Conservation (phyloP, 495 filamentous ascomycete genomes). For the Tuber magnatum region DNA sequence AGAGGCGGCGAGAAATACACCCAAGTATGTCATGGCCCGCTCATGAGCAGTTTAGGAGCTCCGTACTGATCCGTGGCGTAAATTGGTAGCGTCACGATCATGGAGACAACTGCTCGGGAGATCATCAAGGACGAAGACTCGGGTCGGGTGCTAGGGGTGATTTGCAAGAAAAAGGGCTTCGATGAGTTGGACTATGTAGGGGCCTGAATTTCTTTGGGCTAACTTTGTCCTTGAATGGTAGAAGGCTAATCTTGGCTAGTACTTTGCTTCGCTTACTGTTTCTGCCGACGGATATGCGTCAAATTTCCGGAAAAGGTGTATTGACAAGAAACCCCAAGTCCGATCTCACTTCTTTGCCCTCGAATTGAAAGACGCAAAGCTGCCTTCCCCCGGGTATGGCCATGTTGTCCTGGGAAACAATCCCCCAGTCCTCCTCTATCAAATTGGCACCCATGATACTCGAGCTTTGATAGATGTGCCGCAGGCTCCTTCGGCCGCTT, state of each 20-base stretch:
- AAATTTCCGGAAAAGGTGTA: constrained; percentile 78
- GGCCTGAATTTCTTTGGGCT: not conserved
- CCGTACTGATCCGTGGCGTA: constrained; percentile 20
- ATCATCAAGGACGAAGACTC: constrained; percentile 45
- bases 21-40: constrained; percentile 42
- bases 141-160: constrained; percentile 43
- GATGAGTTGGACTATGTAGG: constrained; percentile 39
- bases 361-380: constrained; percentile 76
- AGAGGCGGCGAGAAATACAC: constrained; percentile 45
- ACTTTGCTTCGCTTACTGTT: constrained; percentile 79
- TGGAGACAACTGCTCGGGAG: constrained; percentile 48
- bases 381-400: constrained; percentile 66
- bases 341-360: constrained; percentile 83
- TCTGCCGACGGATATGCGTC: constrained; percentile 90
- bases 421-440: constrained; percentile 83
- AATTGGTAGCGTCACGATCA: constrained; percentile 45
- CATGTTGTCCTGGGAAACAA: constrained; percentile 79
- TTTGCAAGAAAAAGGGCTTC: constrained; percentile 30
- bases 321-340: constrained; percentile 59
- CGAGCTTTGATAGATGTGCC: constrained; percentile 85
- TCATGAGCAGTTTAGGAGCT: not conserved
- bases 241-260: constrained; percentile 46
- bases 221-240: not conserved
- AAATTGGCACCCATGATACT: constrained; percentile 93
- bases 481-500: constrained; percentile 62